phyloP scores from a whole-genome alignment of 2,329 filamentous ascomycete genomes.

The Lecanicillium sp. region DNA sequence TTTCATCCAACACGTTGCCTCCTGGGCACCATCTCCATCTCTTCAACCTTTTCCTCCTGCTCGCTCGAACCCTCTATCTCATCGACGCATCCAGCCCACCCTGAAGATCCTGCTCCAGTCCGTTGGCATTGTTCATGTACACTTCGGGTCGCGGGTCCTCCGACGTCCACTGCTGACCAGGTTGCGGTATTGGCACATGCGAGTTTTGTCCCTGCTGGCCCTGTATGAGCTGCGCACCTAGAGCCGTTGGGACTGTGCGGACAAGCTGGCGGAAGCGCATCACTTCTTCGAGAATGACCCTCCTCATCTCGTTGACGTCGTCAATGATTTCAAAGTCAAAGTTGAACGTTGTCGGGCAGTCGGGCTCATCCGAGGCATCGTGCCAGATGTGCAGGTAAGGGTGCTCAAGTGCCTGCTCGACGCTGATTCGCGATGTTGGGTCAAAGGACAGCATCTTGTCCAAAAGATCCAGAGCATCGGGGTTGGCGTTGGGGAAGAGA shows the following conservation, averaged over 20 bases:
- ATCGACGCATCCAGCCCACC: conserved; percentile 43
- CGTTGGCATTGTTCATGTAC: conserved; percentile 38
- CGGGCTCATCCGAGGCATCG: conserved; percentile 90
- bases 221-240: conserved; percentile 21
- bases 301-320: conserved; percentile 88
- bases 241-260: conserved; percentile 38
- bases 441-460: conserved; percentile 98
- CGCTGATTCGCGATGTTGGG: conserved; percentile 83
- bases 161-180: conserved; percentile 45
- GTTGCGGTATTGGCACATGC: conserved; percentile 45
- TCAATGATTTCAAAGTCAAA: conserved; percentile 98
- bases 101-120: conserved; percentile 51
- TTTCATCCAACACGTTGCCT: too few relatives aligned
- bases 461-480: conserved; percentile 87
- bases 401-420: conserved; percentile 93
- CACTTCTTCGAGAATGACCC: conserved; percentile 96
- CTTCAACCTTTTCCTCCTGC: not conserved
- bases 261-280: conserved; percentile 66
- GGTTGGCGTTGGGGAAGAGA: conserved; percentile 91
- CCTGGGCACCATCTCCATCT: too few relatives aligned
- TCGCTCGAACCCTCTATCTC: conserved; percentile 12
- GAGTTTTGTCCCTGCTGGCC: conserved; percentile 28
- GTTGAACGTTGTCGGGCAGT: conserved; percentile 90
- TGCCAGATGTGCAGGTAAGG: conserved; percentile 98
- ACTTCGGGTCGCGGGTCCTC: conserved; percentile 55